Percentiles rank a stretch among this genome's conserved stretches.
phyloP scores from a whole-genome alignment of 2,329 filamentous ascomycete species.

The Fusarium albosuccineum region DNA sequence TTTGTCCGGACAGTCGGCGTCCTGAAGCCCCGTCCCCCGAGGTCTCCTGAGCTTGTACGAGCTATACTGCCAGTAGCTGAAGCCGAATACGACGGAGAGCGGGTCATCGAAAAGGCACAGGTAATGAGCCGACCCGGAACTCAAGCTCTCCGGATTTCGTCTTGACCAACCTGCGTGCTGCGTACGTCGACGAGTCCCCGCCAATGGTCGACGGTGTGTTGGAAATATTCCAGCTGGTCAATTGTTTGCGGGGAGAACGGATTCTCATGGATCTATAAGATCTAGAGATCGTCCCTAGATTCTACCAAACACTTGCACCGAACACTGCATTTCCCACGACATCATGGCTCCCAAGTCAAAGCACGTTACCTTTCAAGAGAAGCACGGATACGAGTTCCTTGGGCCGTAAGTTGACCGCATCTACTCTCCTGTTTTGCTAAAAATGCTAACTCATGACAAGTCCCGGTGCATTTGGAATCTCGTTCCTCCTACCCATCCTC shows the following conservation, averaged over 20 bases:
- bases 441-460: conserved; percentile 58
- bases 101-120: conserved; percentile 15
- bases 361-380: conserved; percentile 45
- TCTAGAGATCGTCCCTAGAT: conserved; percentile 4
- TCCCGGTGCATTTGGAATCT: conserved; percentile 80
- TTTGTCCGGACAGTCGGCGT: conserved; percentile 30
- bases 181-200: conserved; percentile 1
- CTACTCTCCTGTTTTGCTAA: neutral
- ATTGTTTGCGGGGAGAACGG: neutral
- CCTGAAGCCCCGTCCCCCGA: conserved; percentile 21
- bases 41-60: conserved; percentile 4
- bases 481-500: conserved; percentile 82
- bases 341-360: conserved; percentile 52
- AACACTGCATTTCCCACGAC: conserved; percentile 13
- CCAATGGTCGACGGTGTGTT: conserved; percentile 22
- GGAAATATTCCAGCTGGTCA: conserved; percentile 6
- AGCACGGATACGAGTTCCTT: conserved; percentile 65
- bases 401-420: conserved; percentile 59
- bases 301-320: conserved; percentile 7
- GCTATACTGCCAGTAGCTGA: conserved; percentile 13
- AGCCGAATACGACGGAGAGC: conserved; percentile 36
- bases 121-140: conserved; percentile 41
- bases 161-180: conserved; percentile 12
- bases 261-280: conserved; percentile 15
- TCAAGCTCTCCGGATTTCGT: conserved; percentile 38